These are phyloP conservation scores for Leucaena leucocephala DNA, from an alignment of 306 rosid genomes.

Conservation along the genomic window DNA sequence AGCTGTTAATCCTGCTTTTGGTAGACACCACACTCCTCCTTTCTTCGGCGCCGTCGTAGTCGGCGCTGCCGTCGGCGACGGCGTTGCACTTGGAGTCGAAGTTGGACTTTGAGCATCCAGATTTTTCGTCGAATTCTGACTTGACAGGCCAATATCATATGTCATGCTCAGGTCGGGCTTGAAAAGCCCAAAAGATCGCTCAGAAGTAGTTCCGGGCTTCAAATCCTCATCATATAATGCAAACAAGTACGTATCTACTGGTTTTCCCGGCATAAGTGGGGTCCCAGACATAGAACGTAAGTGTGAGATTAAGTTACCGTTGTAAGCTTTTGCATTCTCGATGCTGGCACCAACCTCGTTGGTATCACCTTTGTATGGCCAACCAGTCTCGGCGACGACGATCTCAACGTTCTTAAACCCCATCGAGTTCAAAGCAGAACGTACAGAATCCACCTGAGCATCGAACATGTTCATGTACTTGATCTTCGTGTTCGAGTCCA, in stretches of 20 bases:
- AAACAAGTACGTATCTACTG: slow-evolving; percentile 88
- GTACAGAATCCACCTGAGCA: slow-evolving; percentile 88
- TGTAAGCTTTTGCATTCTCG: slow-evolving; percentile 86
- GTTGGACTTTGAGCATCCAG: slow-evolving; percentile 44
- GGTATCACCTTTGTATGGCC: slow-evolving; percentile 93
- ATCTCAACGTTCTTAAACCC: slow-evolving; percentile 83
- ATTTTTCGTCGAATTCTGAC: slow-evolving; percentile 37
- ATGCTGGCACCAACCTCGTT: slow-evolving; percentile 79
- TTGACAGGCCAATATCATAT: slow-evolving; percentile 82
- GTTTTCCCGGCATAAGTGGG: slow-evolving; percentile 93
- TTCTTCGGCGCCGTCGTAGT: slow-evolving; percentile 37
- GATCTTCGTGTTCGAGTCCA: slow-evolving; percentile 78
- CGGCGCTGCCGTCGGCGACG: not conserved
- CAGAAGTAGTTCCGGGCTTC: slow-evolving; percentile 90
- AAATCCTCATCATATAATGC: slow-evolving; percentile 89
- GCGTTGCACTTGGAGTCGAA: slow-evolving; percentile 17
- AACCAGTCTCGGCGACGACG: slow-evolving; percentile 94
- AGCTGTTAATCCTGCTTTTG: slow-evolving; percentile 65
- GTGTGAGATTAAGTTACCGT: slow-evolving; percentile 77
- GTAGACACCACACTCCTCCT: slow-evolving; percentile 67
- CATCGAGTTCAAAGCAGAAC: slow-evolving; percentile 79
- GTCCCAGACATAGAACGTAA: slow-evolving; percentile 88
- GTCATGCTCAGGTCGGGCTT: slow-evolving; percentile 81
- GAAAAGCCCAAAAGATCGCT: slow-evolving; percentile 84
- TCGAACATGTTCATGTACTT: slow-evolving; percentile 99